Percentiles rank a stretch among this genome's conserved stretches.
These are phyloP conservation scores for Lichtheimia ornata DNA, from an alignment of 371 early-diverging fungal species.

Conservation along the genomic window DNA sequence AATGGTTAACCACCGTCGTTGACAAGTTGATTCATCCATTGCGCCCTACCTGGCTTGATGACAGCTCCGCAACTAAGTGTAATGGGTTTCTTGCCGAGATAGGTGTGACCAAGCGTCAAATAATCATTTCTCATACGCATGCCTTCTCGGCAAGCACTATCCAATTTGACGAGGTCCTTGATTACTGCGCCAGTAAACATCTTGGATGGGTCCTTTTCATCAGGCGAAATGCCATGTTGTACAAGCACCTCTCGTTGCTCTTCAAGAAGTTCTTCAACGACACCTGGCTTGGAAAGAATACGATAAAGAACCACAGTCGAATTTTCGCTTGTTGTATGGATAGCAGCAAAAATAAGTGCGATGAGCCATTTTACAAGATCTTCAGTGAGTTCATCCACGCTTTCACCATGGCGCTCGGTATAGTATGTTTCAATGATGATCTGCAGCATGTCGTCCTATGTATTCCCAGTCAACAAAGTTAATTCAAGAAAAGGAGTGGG, in stretches of 20 bases:
- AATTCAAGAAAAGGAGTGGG: neutral
- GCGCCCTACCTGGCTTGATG: constrained; percentile 34
- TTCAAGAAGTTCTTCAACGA: constrained; percentile 35
- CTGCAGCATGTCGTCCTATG: constrained; percentile 21
- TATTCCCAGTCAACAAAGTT: too few relatives aligned
- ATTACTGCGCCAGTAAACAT: constrained; percentile 29
- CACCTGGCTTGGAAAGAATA: constrained; percentile 41
- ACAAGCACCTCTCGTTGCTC: constrained; percentile 44
- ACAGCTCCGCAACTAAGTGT: constrained; percentile 39
- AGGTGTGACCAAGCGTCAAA: constrained; percentile 29
- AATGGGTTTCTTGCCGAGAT: constrained; percentile 27
- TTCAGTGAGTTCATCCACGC: neutral
- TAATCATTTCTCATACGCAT: constrained; percentile 29
- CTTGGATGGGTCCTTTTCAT: constrained; percentile 13
- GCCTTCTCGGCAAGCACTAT: constrained; percentile 52
- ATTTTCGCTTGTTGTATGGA: constrained; percentile 44
- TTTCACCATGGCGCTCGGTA: neutral
- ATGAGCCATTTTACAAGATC: constrained; percentile 20
- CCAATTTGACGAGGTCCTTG: constrained; percentile 45
- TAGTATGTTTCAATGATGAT: constrained; percentile 15
- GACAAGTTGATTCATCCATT: neutral
- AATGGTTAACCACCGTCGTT: neutral
- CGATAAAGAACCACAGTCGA: constrained; percentile 40
- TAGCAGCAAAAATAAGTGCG: constrained; percentile 37
- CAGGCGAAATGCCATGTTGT: constrained; percentile 8